Base-by-base conservation (phyloP, 345 rosid species). In the Lenwebbia sp. region DNA sequence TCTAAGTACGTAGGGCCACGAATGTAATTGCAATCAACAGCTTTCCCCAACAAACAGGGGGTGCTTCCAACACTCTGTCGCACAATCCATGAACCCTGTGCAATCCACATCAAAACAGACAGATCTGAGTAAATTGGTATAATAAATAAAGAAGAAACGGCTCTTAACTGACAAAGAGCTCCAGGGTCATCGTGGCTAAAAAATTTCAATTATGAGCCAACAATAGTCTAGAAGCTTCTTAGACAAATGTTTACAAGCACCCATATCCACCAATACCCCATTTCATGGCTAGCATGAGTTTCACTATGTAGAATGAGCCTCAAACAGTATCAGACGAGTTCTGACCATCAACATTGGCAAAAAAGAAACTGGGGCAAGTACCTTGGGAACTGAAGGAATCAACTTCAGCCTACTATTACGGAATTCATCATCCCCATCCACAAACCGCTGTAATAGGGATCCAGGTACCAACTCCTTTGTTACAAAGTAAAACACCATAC, bases 51-150 rank as follows among this genome's bases (percentile, higher is more conserved):
- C 84, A 98, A 93, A 89, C 99, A 96, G 14, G 99, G 99, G 53
- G 98, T 98, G 92, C 99, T 96, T 89, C 99, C 99, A 85, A 95
- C 99, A 86, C 99, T 98, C 89, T 98, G 99, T 82, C 99, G 96
- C 85, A 98, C 99, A 83, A 98, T 96, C 99, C 99, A 98, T 81
- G 99, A 98, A 33, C 99, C 99, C 99, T 96, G 93, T 86, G 82
- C 82, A 82, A 85, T 86, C 86, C 75, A 85, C 21, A 30, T 21
- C 65, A 74, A 84, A 87, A 83, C 40, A 30, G 13, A 82, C 56
- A 50, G 10, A 82, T 82, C 28, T 82, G 78, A 9, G 47, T 70
- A 22, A 19, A 70, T 70, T 33, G 47, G 44, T 19, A 70, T 37
- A 33, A 70, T 70, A 70, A 65, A 33, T 33, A 70, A 83, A 60